Base-by-base conservation (phyloP, 441 rosid genomes). In the Syzygium malaccense region DNA sequence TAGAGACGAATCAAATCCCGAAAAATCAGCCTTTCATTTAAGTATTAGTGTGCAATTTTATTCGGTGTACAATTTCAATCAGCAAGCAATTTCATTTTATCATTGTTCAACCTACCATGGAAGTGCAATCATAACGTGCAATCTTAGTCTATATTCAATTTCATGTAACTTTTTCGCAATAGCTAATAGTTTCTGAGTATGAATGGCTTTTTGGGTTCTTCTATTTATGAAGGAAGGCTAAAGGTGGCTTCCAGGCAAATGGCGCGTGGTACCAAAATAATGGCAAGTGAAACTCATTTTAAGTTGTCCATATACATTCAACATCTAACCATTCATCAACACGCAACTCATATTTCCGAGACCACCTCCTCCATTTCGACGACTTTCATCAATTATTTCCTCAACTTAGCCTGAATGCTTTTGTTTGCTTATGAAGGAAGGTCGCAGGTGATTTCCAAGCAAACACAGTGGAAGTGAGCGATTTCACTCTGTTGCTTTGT, bases 41-140 rank as follows among this genome's bases (percentile, higher is more conserved):
- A 1, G 1, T 23, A 57, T 57, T 0, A 10, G n/a, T 14, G 0
- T 57, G 5, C 62, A 57, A 57, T 10, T 57, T 57, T 25, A 57
- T 57, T 57, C 4, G 11, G 6, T 25, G n/a, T 9, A 5, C 4
- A 57, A 57, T 57, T 57, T 57, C 55, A 53, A 53, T 53, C 1
- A 5, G 55, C 17, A 17, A 53, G 55, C 14, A 53, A 53, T 53
- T 53, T 53, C 55, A 56, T 56, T 56, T 56, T 56, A 13, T 56
- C 60, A 56, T 56, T 28, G 0, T 23, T 56, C 60, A 56, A 56
- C 23, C 28, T 56, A 23, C 28, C 60, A 9, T 56, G 0, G 28
- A 56, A 9, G 60, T 4, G 60, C 60, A 56, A 23, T 23, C 60
- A 23, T 56, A 23, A 56, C 1, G 25, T 23, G 14, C 12, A 56